A percentile compares a stretch with the other conserved stretches of the same genome.
Conservation (phyloP, 768 basidiomycete species). For the Trametes coccinea region DNA sequence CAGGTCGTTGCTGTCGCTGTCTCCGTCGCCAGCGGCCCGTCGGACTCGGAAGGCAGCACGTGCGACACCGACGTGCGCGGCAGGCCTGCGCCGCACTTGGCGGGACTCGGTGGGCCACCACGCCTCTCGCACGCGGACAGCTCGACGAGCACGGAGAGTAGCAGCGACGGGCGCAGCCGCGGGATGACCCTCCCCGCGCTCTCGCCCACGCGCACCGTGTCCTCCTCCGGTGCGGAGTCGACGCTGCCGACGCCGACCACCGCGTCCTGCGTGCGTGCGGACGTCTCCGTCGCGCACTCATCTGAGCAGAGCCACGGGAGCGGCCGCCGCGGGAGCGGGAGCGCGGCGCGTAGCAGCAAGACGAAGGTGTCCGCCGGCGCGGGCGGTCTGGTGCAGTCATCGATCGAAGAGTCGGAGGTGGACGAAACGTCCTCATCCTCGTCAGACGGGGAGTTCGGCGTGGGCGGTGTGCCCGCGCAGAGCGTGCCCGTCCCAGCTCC, state of each 20-base stretch:
- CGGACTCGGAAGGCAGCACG: too few relatives aligned
- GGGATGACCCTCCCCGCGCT: constrained; percentile 25
- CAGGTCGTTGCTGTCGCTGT: too few relatives aligned
- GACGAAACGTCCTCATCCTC: neutral
- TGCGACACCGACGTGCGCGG: too few relatives aligned
- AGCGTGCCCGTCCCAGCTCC: neutral
- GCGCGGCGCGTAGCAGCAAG: neutral
- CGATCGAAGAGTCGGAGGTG: constrained; percentile 14
- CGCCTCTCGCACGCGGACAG: constrained; percentile 8
- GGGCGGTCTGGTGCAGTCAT: constrained; percentile 9
- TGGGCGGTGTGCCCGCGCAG: neutral
- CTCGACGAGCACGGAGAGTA: constrained; percentile 1
- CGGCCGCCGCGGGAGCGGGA: neutral
- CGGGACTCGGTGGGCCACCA: neutral
- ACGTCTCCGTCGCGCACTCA: constrained; percentile 16
- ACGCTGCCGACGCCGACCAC: constrained; percentile 28
- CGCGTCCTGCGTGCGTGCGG: constrained; percentile 8
- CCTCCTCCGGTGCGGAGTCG: constrained; percentile 22
- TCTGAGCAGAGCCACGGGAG: constrained; percentile 13
- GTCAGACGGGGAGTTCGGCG: constrained; percentile 9
- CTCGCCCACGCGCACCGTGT: constrained; percentile 29
- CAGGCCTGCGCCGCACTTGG: too few relatives aligned
- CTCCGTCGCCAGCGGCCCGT: too few relatives aligned
- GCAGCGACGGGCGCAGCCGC: neutral
- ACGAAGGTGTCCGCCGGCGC: neutral